Evolutionary conservation across 192 early-diverging fungal genomes (phyloP).

Genomic region (Mortierella hygrophila): DNA sequence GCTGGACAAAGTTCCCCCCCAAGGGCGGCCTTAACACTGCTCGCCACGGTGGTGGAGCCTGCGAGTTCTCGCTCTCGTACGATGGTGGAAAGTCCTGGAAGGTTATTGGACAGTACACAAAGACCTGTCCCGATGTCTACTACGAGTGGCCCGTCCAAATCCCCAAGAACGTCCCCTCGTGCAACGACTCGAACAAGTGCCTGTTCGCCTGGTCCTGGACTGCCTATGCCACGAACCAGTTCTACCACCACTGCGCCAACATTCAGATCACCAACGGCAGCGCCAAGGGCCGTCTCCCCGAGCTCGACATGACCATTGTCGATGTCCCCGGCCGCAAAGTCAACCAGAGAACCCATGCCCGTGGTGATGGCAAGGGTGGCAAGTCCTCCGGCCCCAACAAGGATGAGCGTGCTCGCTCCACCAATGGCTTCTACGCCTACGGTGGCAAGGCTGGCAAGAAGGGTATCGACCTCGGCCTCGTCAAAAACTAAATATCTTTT

Average conservation of each 20-base stretch:
- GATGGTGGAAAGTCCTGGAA: conserved; percentile 72
- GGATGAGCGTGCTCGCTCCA: conserved; percentile 2
- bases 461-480: conserved; percentile 35
- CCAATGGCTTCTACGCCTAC: conserved; percentile 32
- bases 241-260: conserved; percentile 84
- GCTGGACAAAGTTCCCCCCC: conserved; percentile 40
- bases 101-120: conserved; percentile 56
- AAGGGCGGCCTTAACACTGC: conserved; percentile 50
- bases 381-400: conserved; percentile 20
- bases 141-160: conserved; percentile 57
- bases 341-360: conserved; percentile 18
- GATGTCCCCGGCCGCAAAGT: conserved; percentile 20
- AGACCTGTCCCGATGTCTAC: conserved; percentile 60
- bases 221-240: conserved; percentile 77
- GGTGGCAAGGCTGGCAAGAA: conserved; percentile 20
- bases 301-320: conserved; percentile 38
- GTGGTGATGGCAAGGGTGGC: conserved; percentile 19
- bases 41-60: conserved; percentile 75
- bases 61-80: conserved; percentile 75
- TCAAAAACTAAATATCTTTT: background rate
- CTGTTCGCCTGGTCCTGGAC: conserved; percentile 75
- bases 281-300: conserved; percentile 17
- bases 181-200: conserved; percentile 47
- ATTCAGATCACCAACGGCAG: conserved; percentile 63
- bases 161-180: conserved; percentile 52